Conservation (phyloP, 345 rosid genomes). For the Populus nigra region DNA sequence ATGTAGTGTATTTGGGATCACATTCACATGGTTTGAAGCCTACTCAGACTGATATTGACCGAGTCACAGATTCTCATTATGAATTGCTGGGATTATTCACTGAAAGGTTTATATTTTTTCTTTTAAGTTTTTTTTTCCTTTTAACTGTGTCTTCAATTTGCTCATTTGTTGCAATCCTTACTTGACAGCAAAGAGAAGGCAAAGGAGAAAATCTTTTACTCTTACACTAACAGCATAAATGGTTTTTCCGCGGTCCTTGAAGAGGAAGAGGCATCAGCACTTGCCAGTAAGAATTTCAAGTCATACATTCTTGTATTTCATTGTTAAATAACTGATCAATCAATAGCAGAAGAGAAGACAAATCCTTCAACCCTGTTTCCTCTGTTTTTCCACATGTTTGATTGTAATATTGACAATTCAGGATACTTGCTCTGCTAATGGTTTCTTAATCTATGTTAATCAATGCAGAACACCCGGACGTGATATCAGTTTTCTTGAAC, state of each 20-base stretch:
- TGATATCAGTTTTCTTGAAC: constrained; percentile 51
- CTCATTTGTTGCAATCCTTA: not conserved
- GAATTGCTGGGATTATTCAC: constrained; percentile 11
- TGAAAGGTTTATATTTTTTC: not conserved
- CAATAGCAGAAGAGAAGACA: not conserved
- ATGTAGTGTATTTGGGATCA: constrained; percentile 24
- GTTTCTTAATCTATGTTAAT: not conserved
- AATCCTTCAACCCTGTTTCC: not conserved
- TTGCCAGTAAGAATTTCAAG: constrained; percentile 4
- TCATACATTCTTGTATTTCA: not conserved
- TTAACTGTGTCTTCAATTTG: too few relatives aligned
- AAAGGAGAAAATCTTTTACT: constrained; percentile 17
- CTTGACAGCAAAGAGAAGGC: constrained; percentile 15
- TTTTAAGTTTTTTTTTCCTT: not conserved
- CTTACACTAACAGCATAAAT: constrained; percentile 25
- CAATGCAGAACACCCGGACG: constrained; percentile 53
- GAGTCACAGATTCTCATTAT: not conserved
- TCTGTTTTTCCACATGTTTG: not conserved
- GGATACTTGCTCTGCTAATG: not conserved
- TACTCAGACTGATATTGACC: not conserved
- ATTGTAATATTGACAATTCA: not conserved
- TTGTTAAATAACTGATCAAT: not conserved
- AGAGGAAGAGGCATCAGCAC: constrained; percentile 20
- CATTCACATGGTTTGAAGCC: constrained; percentile 15
- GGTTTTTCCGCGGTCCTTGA: constrained; percentile 29